These are phyloP conservation scores for Solanum virginianum DNA, from an alignment of 257 asterid genomes.

Conservation along the genomic window DNA sequence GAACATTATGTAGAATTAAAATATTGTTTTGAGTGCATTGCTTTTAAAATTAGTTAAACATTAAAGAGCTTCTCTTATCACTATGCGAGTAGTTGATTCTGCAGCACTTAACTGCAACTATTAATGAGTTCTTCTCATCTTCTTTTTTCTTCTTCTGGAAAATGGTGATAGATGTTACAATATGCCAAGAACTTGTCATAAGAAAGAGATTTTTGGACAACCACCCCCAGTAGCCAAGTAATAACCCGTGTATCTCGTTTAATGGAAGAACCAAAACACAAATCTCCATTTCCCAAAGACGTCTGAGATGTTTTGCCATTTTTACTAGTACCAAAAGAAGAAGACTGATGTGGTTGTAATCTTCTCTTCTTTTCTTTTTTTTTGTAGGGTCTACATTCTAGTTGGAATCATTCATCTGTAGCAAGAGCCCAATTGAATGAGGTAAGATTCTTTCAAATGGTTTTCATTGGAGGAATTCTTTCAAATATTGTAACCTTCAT, in stretches of 20 bases:
- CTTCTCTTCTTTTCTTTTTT: background rate
- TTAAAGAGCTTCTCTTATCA: background rate
- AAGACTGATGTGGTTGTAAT: background rate
- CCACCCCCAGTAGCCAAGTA: background rate
- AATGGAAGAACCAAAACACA: background rate
- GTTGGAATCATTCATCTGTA: conserved; percentile 32
- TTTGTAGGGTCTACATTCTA: conserved; percentile 38
- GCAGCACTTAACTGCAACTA: background rate
- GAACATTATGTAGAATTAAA: background rate
- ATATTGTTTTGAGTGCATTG: background rate
- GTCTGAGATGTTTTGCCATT: background rate
- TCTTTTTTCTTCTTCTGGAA: background rate
- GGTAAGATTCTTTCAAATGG: conserved; percentile 29
- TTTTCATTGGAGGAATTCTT: conserved; percentile 18
- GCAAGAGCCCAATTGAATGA: conserved; percentile 46
- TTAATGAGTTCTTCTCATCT: background rate
- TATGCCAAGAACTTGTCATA: background rate
- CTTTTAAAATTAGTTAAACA: background rate
- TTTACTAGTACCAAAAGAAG: background rate
- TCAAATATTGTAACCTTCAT: conserved; percentile 13
- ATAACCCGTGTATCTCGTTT: background rate
- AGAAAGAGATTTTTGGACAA: background rate
- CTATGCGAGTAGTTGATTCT: background rate
- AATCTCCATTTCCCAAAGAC: background rate
- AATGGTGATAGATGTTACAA: background rate